Evolutionary conservation across 805 yeast species (phyloP).

Genomic region (Yamadazyma nakazawae): DNA sequence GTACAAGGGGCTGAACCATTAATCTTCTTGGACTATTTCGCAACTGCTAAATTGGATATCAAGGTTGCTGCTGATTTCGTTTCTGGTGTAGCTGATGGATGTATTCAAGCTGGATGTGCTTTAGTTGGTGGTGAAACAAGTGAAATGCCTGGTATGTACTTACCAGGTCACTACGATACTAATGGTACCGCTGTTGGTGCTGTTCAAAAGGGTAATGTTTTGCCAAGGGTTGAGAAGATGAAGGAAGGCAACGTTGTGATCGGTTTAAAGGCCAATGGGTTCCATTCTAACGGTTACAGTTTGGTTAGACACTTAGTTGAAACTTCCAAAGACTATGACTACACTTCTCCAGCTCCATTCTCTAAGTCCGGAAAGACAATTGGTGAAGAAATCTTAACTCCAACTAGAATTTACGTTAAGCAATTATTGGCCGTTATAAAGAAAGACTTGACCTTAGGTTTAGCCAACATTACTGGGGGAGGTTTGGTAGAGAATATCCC

Average conservation of each 20-base stretch:
- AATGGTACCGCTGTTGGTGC: constrained; percentile 99
- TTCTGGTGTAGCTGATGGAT: constrained; percentile 94
- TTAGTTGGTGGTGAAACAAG: constrained; percentile 98
- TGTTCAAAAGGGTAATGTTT: constrained; percentile 65
- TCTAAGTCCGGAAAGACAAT: constrained; percentile 56
- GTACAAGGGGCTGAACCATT: constrained; percentile 99
- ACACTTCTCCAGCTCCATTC: constrained; percentile 86
- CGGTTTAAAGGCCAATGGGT: constrained; percentile 88
- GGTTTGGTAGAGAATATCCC: constrained; percentile 96
- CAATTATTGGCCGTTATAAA: constrained; percentile 75
- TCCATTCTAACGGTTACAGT: constrained; percentile 96
- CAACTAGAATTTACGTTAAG: constrained; percentile 93
- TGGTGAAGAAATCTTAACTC: constrained; percentile 83
- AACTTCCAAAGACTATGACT: constrained; percentile 64
- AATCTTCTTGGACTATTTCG: constrained; percentile 92
- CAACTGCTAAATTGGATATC: constrained; percentile 88
- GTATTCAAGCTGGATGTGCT: constrained; percentile 94
- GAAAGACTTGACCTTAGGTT: constrained; percentile 69
- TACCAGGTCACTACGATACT: constrained; percentile 93
- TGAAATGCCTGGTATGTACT: constrained; percentile 99
- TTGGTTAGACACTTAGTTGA: constrained; percentile 90
- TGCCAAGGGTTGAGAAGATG: constrained; percentile 73
- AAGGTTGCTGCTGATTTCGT: constrained; percentile 84
- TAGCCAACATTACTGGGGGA: constrained; percentile 98
- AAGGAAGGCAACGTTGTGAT: constrained; percentile 73